Conservation (phyloP, 805 yeast genomes). For the Lipomyces oligophaga region DNA sequence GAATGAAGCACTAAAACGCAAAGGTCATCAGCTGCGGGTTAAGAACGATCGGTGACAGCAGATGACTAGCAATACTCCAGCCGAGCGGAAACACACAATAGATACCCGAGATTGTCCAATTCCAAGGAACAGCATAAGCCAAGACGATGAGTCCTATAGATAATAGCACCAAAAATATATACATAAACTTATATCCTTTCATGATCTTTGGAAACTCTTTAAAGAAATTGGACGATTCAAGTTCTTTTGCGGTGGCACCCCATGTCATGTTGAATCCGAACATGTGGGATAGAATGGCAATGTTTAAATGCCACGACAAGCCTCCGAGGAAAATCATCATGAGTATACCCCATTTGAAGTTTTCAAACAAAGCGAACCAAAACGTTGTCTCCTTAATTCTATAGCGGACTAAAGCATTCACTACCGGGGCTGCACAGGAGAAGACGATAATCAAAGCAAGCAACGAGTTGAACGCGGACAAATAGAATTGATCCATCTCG, state of each 20-base stretch:
- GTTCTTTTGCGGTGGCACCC: conserved; percentile 27
- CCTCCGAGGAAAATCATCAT: conserved; percentile 21
- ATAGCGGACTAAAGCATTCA: conserved; percentile 13
- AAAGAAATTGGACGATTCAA: conserved; percentile 22
- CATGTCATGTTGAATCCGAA: conserved; percentile 21
- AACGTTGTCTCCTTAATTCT: conserved; percentile 8
- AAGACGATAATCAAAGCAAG: conserved; percentile 15
- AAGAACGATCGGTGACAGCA: conserved; percentile 17
- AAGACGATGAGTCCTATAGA: conserved; percentile 9
- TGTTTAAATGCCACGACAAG: conserved; percentile 18
- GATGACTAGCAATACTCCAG: conserved; percentile 19
- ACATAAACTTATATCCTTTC: conserved; percentile 18
- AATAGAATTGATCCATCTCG: conserved; percentile 15
- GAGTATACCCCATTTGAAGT: conserved; percentile 6
- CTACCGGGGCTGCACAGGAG: conserved; percentile 15
- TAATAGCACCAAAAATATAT: not conserved
- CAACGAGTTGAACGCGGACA: conserved; percentile 17
- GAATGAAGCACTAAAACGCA: conserved; percentile 9
- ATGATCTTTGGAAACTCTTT: conserved; percentile 20
- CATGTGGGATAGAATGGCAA: conserved; percentile 20
- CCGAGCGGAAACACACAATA: conserved; percentile 17
- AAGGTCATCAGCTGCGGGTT: conserved; percentile 26
- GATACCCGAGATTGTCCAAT: conserved; percentile 15
- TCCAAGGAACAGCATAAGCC: conserved; percentile 22
- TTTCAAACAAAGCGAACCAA: conserved; percentile 8